phyloP scores from a whole-genome alignment of 148 eudicot genomes.

The Spergularia bocconei region DNA sequence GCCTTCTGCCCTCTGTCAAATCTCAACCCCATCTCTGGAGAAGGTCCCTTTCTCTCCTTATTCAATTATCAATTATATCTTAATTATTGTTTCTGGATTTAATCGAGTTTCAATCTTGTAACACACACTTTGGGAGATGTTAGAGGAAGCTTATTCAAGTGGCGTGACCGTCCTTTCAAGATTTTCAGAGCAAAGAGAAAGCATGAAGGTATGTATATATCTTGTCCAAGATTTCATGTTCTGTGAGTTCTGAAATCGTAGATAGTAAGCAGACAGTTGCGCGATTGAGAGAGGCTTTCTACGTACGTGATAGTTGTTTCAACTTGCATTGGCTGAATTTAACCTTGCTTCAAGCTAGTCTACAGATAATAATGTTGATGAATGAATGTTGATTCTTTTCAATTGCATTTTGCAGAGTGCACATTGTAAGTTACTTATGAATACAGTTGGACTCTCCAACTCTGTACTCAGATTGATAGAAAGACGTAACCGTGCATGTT shows the following conservation, averaged over 20 bases:
- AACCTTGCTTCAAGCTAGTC: too few relatives aligned
- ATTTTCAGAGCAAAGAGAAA: constrained; percentile 87
- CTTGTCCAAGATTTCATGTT: too few relatives aligned
- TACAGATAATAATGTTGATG: background rate
- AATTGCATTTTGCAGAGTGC: constrained; percentile 57
- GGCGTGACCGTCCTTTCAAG: constrained; percentile 85
- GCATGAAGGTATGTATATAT: constrained; percentile 83
- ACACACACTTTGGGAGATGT: too few relatives aligned
- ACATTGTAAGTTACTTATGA: constrained; percentile 77
- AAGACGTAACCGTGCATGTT: constrained; percentile 72
- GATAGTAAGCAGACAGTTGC: too few relatives aligned
- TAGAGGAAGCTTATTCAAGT: constrained; percentile 80
- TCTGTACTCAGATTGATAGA: constrained; percentile 76
- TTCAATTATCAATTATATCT: too few relatives aligned
- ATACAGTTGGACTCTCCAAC: constrained; percentile 78
- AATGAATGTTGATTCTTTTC: constrained; percentile 1
- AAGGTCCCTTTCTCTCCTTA: too few relatives aligned
- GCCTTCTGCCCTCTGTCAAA: constrained; percentile 74
- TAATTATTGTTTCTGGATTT: too few relatives aligned
- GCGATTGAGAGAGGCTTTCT: too few relatives aligned
- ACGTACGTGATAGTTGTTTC: too few relatives aligned
- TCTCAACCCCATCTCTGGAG: constrained; percentile 95
- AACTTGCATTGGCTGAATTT: too few relatives aligned
- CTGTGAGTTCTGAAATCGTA: too few relatives aligned
- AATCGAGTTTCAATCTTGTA: too few relatives aligned